These are phyloP conservation scores for Paecilomyces sp. DNA, from an alignment of 2,329 filamentous ascomycete species.

Conservation along the genomic window DNA sequence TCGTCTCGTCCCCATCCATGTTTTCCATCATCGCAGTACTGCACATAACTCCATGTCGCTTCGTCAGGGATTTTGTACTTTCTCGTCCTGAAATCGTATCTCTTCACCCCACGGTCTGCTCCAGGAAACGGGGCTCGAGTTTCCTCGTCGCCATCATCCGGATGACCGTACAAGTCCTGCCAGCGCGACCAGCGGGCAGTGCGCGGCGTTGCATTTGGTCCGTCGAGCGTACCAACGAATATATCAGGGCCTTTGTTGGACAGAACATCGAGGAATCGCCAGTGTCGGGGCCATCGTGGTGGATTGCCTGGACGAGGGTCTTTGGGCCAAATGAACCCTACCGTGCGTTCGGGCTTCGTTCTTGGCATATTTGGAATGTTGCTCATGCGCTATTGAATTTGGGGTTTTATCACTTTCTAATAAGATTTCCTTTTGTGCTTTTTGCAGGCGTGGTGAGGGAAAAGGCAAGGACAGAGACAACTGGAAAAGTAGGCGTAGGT, in stretches of 20 bases:
- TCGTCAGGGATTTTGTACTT: conserved; percentile 20
- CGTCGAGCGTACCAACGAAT: conserved; percentile 24
- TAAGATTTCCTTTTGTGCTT: background rate
- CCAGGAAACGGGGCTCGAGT: conserved; percentile 10
- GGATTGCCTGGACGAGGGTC: conserved; percentile 28
- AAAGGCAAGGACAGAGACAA: background rate
- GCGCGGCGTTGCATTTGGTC: conserved; percentile 2
- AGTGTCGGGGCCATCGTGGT: conserved; percentile 18
- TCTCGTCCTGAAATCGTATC: conserved; percentile 26
- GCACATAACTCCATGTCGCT: conserved; percentile 22
- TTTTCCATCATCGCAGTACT: conserved; percentile 17
- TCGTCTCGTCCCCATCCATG: background rate
- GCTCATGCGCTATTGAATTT: background rate
- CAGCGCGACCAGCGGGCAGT: conserved; percentile 10
- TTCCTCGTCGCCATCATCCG: conserved; percentile 3
- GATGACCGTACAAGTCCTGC: conserved; percentile 7
- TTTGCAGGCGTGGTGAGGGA: background rate
- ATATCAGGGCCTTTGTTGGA: conserved; percentile 36
- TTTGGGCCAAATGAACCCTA: conserved; percentile 31
- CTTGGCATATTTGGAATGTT: background rate
- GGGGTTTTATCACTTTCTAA: background rate
- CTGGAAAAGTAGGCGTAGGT: background rate
- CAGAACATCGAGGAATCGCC: conserved; percentile 30
- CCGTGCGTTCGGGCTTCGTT: background rate
- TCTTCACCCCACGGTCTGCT: conserved; percentile 14